Conservation (phyloP, 2,329 filamentous ascomycete genomes). For the Alternaria alternata region DNA sequence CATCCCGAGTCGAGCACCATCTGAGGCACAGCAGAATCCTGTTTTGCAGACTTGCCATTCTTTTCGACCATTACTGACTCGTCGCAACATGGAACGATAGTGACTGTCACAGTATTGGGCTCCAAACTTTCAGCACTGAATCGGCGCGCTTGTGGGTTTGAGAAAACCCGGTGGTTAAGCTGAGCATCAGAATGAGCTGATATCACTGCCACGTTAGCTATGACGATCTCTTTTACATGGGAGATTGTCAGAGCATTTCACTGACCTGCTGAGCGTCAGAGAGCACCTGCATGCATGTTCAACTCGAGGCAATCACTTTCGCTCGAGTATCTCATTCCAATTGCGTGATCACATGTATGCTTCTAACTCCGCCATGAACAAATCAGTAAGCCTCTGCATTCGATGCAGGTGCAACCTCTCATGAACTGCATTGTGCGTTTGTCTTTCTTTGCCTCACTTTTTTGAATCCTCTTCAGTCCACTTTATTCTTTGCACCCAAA, state of each 20-base stretch:
- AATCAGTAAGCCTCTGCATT: neutral
- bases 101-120: conserved; percentile 1
- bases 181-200: neutral
- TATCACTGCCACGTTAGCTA: neutral
- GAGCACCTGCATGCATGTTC: neutral
- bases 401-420: neutral
- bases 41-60: conserved; percentile 6
- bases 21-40: conserved; percentile 11
- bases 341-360: neutral
- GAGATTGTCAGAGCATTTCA: neutral
- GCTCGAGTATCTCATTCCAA: neutral
- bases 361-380: neutral
- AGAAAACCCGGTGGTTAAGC: neutral
- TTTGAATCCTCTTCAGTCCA: neutral
- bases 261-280: neutral
- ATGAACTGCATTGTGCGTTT: neutral
- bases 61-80: conserved; percentile 14
- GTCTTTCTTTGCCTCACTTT: neutral
- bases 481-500: neutral
- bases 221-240: neutral
- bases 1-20: neutral
- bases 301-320: neutral
- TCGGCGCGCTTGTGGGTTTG: neutral
- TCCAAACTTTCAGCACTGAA: neutral
- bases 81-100: neutral